Evolutionary conservation across 2,329 filamentous ascomycete species (phyloP).

Genomic region (Penicillium aurantiogriseum): DNA sequence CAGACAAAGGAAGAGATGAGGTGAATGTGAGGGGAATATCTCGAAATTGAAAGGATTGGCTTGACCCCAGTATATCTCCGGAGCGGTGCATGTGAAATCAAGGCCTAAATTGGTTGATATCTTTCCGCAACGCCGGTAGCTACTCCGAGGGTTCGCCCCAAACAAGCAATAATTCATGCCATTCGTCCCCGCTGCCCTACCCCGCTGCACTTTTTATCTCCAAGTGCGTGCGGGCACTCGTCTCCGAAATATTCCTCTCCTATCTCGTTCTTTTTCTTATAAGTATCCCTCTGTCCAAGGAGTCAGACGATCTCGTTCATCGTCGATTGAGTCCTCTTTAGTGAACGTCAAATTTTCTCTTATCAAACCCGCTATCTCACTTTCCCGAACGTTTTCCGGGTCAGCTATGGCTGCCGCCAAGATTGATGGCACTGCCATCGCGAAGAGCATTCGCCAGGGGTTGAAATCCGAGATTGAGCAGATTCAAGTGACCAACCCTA

Average conservation of each 20-base stretch:
- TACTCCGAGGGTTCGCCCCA: constrained; percentile 23
- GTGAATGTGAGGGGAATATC: neutral
- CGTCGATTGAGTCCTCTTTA: constrained; percentile 15
- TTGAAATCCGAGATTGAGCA: constrained; percentile 77
- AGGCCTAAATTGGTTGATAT: neutral
- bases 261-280: constrained; percentile 8
- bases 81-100: neutral
- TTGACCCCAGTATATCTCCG: neutral
- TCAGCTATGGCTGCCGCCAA: constrained; percentile 80
- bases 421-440: constrained; percentile 95
- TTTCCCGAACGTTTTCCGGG: constrained; percentile 46
- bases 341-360: constrained; percentile 17
- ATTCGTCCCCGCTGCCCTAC: constrained; percentile 25
- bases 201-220: constrained; percentile 25
- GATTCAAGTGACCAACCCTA: constrained; percentile 77
- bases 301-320: constrained; percentile 16
- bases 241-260: constrained; percentile 19
- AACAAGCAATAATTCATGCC: constrained; percentile 28
- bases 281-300: constrained; percentile 17
- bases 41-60: neutral
- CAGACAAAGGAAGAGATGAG: neutral
- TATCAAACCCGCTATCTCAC: constrained; percentile 17
- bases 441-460: constrained; percentile 81
- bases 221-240: constrained; percentile 21
- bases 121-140: constrained; percentile 11